Evolutionary conservation across 2,329 filamentous ascomycete species (phyloP).

Genomic region (Byssoonygena ceratinophila): DNA sequence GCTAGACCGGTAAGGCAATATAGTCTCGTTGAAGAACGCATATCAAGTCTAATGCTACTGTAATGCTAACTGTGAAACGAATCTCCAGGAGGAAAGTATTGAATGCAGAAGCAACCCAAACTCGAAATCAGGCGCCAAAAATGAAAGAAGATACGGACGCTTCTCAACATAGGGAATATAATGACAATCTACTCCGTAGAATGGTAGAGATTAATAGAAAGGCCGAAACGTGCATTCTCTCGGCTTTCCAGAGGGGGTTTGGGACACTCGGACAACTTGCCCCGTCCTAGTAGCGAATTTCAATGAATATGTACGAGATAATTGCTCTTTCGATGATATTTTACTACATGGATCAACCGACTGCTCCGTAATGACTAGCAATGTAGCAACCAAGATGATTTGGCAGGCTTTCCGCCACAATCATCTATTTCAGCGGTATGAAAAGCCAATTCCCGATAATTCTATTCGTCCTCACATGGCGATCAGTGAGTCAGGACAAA

Average conservation of each 20-base stretch:
- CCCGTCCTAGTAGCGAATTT: background rate
- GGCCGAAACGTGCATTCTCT: background rate
- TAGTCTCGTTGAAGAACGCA: constrained; percentile 26
- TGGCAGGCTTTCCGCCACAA: background rate
- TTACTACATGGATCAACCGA: background rate
- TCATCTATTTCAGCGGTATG: background rate
- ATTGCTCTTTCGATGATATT: background rate
- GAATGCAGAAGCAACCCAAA: background rate
- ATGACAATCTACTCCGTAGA: background rate
- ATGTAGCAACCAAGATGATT: background rate
- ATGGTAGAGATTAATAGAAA: background rate
- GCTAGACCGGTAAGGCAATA: constrained; percentile 25
- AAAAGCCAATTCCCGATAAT: background rate
- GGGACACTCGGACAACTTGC: no score
- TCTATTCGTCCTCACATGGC: background rate
- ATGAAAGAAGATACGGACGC: background rate
- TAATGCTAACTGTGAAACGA: background rate
- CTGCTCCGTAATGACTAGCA: background rate
- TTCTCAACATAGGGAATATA: background rate
- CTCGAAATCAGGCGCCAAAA: background rate
- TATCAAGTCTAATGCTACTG: background rate
- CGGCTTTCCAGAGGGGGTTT: background rate
- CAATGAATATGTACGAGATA: background rate
- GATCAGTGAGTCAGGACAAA: background rate
- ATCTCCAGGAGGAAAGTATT: background rate